Conservation (phyloP, 2,329 filamentous ascomycete genomes). For the Trichoderma brevicompactum region DNA sequence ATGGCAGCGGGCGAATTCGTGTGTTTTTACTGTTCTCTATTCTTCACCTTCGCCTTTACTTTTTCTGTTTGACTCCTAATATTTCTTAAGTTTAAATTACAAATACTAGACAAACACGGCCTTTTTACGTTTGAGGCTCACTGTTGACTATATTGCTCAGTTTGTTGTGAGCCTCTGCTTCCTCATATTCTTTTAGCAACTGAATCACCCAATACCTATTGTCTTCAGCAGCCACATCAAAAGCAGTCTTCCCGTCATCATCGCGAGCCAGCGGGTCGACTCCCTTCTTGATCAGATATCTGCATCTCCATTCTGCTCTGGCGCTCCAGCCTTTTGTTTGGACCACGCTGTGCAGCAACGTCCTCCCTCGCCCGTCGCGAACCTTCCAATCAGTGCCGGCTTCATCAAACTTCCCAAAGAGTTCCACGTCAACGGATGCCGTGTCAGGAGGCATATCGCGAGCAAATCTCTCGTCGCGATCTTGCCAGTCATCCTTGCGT, state of each 20-base stretch:
- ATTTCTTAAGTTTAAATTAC: no score
- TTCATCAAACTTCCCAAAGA: not conserved
- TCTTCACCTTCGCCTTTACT: not conserved
- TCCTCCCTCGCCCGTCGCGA: not conserved
- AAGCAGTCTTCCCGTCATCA: conserved; percentile 13
- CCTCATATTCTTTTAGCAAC: not conserved
- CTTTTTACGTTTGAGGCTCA: not conserved
- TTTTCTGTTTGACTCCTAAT: no score
- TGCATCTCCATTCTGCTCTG: not conserved
- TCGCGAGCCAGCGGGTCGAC: conserved; percentile 8
- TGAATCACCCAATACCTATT: not conserved
- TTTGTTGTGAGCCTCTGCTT: not conserved
- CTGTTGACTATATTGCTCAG: not conserved
- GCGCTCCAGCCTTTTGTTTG: no score
- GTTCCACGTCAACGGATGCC: not conserved
- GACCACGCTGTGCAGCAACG: not conserved
- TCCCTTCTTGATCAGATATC: conserved; percentile 5
- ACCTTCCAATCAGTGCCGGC: not conserved
- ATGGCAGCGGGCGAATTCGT: no score
- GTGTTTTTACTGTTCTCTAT: not conserved
- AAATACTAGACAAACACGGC: not conserved
- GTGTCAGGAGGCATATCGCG: not conserved
- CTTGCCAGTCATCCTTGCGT: not conserved
- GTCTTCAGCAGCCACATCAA: not conserved
- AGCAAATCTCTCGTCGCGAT: not conserved